A percentile compares a stretch with the other conserved stretches of the same genome.
Conservation (phyloP, 2,329 filamentous ascomycete species). For the Colletotrichum tamarilloi region DNA sequence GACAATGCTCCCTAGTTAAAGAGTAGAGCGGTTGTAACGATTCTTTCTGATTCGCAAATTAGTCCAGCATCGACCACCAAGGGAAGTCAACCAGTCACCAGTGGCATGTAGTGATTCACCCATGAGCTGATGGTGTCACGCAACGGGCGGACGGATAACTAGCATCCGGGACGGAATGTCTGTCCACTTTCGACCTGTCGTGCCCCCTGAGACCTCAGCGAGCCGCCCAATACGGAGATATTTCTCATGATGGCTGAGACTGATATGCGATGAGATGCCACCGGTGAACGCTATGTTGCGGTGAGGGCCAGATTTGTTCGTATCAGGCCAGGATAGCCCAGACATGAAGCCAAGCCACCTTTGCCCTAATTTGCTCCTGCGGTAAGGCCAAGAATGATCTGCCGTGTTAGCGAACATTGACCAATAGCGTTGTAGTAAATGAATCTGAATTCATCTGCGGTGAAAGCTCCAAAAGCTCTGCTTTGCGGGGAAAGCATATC, state of each 20-base stretch:
- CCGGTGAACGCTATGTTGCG: background rate
- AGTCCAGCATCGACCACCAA: background rate
- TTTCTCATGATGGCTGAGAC: background rate
- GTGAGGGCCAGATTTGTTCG: background rate
- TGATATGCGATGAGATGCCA: background rate
- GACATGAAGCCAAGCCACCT: slow-evolving; percentile 3
- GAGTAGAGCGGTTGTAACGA: background rate
- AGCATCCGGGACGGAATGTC: background rate
- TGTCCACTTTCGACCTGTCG: background rate
- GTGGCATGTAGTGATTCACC: background rate
- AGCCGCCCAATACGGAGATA: background rate
- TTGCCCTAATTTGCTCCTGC: too few relatives aligned
- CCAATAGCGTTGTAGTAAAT: too few relatives aligned
- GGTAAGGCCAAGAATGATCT: background rate
- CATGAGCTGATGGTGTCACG: background rate
- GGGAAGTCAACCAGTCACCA: background rate
- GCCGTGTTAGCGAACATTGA: background rate
- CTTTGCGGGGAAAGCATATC: background rate
- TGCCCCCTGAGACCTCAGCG: background rate
- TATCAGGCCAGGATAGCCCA: background rate
- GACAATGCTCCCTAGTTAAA: too few relatives aligned
- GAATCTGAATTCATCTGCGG: background rate
- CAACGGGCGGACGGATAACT: background rate
- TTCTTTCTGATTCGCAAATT: background rate
- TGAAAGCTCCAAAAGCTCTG: background rate